These are phyloP conservation scores for Hypericum perforatum DNA, from an alignment of 345 rosid species.

Conservation along the genomic window DNA sequence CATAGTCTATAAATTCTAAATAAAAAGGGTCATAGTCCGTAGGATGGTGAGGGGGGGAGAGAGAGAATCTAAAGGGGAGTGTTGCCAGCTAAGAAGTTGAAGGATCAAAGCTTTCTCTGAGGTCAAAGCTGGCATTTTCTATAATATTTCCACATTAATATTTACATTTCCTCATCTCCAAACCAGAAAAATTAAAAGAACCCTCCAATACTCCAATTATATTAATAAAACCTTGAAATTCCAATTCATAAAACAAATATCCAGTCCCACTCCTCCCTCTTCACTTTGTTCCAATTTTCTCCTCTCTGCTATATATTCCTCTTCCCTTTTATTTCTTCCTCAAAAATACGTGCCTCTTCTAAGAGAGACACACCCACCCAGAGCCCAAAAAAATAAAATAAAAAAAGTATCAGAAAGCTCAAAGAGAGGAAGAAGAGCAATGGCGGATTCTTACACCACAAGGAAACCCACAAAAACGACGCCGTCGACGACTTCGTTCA, in stretches of 20 bases:
- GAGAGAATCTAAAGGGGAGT: constrained; percentile 39
- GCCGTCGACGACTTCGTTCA: constrained; percentile 1
- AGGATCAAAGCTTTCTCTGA: constrained; percentile 59
- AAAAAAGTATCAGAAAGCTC: too few species aligned
- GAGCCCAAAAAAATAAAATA: not conserved
- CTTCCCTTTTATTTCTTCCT: constrained; percentile 4
- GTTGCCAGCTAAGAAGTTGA: constrained; percentile 73
- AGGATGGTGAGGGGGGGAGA: too few species aligned
- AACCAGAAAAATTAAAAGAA: too few species aligned
- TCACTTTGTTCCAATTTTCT: constrained; percentile 22
- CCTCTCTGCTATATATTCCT: constrained; percentile 6
- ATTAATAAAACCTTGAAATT: too few species aligned
- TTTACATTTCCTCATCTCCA: too few species aligned
- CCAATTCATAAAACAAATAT: too few species aligned
- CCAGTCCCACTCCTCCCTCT: too few species aligned
- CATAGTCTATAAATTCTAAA: too few species aligned
- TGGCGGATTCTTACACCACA: constrained; percentile 21
- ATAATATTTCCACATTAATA: constrained; percentile 3
- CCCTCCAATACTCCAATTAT: too few species aligned
- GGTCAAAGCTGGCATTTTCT: constrained; percentile 77
- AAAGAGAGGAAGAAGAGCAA: constrained; percentile 7
- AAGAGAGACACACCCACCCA: constrained; percentile 8
- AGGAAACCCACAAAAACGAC: constrained; percentile 8
- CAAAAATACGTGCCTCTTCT: constrained; percentile 21
- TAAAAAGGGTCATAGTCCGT: constrained; percentile 1